phyloP scores from a whole-genome alignment of 176 grass and related monocot species.

The Juncus effusus region DNA sequence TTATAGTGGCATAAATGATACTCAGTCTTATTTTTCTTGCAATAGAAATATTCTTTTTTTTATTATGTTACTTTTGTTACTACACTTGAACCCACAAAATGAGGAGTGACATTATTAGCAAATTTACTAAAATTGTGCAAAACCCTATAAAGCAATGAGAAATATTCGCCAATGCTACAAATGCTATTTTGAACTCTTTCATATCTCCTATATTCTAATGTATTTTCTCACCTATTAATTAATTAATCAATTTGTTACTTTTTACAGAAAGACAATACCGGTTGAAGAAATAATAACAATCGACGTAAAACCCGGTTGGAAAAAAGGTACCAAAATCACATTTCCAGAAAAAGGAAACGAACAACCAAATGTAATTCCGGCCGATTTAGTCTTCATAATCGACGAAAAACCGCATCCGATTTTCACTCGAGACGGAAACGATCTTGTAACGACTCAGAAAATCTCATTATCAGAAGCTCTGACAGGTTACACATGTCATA shows the following conservation, averaged over 20 bases:
- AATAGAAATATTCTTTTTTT: background rate
- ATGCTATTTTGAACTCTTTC: background rate
- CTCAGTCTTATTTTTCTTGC: background rate
- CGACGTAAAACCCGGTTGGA: conserved; percentile 93
- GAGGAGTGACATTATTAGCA: background rate
- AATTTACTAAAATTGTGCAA: background rate
- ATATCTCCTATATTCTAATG: background rate
- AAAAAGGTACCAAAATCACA: conserved; percentile 98
- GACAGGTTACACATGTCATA: conserved; percentile 47
- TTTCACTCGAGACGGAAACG: conserved; percentile 82
- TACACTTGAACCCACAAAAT: background rate
- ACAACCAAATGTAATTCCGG: conserved; percentile 47
- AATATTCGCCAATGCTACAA: background rate
- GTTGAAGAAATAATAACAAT: conserved; percentile 88
- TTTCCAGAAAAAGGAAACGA: conserved; percentile 95
- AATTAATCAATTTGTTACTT: background rate
- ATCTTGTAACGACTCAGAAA: conserved; percentile 71
- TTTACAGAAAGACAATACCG: conserved; percentile 52
- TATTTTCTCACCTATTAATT: background rate
- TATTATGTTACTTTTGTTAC: no score
- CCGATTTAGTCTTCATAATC: conserved; percentile 79
- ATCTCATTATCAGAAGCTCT: conserved; percentile 62
- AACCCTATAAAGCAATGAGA: no score
- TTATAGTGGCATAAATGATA: background rate
- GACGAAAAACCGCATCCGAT: conserved; percentile 93